Conservation (phyloP, 129 eudicot species). For the Scalesia atractyloides region DNA sequence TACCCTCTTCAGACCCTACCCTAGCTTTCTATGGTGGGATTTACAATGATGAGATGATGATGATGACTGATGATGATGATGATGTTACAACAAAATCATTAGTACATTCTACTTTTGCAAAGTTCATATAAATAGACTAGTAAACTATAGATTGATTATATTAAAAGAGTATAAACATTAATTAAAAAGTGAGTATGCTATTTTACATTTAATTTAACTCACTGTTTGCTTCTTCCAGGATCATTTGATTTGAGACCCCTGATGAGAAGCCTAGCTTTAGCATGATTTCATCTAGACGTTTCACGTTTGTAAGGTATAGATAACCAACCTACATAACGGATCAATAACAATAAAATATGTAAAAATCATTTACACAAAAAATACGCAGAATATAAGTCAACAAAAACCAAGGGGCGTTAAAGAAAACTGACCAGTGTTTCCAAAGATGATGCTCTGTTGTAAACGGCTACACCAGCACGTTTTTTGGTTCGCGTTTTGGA, state of each 20-base stretch:
- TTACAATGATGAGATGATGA: no score
- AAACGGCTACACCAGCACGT: constrained; percentile 96
- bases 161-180: neutral
- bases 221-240: constrained; percentile 40
- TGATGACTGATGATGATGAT: no score
- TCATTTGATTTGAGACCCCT: constrained; percentile 49
- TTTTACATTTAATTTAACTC: constrained; percentile 18
- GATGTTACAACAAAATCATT: constrained; percentile 5
- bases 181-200: constrained; percentile 6
- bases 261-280: constrained; percentile 71
- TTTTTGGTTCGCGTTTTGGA: constrained; percentile 83
- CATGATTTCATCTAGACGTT: constrained; percentile 86
- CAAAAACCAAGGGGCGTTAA: neutral
- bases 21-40: no score
- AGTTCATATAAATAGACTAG: constrained; percentile 3
- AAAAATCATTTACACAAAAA: neutral
- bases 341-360: constrained; percentile 13
- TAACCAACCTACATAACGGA: constrained; percentile 67
- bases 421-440: constrained; percentile 80
- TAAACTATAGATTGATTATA: constrained; percentile 12
- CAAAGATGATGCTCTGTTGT: constrained; percentile 90
- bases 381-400: neutral
- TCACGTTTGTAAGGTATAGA: constrained; percentile 74
- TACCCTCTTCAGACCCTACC: no score
- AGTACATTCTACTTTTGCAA: constrained; percentile 3